Percentiles rank a stretch among this genome's conserved stretches.
Evolutionary conservation across 768 basidiomycete genomes (phyloP).

Genomic region (Suillus tomentosus): DNA sequence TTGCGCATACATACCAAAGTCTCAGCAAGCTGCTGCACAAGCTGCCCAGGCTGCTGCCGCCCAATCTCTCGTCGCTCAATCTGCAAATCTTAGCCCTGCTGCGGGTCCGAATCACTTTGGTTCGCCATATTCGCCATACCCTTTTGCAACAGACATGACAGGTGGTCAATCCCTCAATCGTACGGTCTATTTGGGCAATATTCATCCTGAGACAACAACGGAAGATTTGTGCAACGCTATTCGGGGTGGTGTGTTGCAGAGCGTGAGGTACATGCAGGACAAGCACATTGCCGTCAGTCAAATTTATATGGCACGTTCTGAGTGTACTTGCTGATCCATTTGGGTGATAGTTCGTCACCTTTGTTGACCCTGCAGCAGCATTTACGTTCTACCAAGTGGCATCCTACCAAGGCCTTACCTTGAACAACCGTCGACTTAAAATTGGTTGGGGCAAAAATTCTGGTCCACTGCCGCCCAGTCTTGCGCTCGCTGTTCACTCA

Average conservation of each 20-base stretch:
- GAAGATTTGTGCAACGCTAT: slow-evolving; percentile 97
- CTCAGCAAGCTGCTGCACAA: slow-evolving; percentile 86
- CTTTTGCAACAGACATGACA: slow-evolving; percentile 48
- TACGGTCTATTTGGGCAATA: slow-evolving; percentile 94
- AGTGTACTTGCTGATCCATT: slow-evolving; percentile 11
- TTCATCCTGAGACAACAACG: slow-evolving; percentile 92
- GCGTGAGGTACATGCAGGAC: slow-evolving; percentile 93
- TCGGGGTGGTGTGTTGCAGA: slow-evolving; percentile 94
- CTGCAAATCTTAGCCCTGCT: slow-evolving; percentile 40
- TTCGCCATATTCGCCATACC: slow-evolving; percentile 49
- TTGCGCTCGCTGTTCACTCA: slow-evolving; percentile 86
- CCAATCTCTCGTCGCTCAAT: slow-evolving; percentile 61
- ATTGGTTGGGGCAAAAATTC: slow-evolving; percentile 98
- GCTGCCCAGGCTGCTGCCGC: slow-evolving; percentile 88
- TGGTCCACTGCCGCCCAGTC: slow-evolving; percentile 78
- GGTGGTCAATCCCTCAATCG: slow-evolving; percentile 72
- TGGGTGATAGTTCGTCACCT: slow-evolving; percentile 80
- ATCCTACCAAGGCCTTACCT: slow-evolving; percentile 82
- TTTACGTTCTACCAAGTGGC: slow-evolving; percentile 95
- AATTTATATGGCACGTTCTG: slow-evolving; percentile 4
- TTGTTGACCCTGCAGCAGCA: slow-evolving; percentile 91
- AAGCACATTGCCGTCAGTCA: slow-evolving; percentile 91
- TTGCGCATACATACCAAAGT: slow-evolving; percentile 96
- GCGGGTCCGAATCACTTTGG: slow-evolving; percentile 33
- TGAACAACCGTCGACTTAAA: slow-evolving; percentile 94